Evolutionary conservation across 768 basidiomycete genomes (phyloP).

Genomic region (Termitomyces sp.): DNA sequence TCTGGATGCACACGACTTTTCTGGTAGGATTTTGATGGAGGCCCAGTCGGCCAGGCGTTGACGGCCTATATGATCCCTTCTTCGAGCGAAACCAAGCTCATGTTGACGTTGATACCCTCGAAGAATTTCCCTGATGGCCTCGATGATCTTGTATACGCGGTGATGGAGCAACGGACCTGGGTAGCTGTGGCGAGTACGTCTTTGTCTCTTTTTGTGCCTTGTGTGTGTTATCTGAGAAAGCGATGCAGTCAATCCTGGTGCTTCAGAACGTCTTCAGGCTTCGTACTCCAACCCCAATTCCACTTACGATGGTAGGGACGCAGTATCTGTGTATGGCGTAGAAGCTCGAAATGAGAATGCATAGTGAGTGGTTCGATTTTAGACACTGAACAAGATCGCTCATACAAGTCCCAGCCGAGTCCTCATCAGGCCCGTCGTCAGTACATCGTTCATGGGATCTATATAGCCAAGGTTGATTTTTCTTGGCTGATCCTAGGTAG

Average conservation of each 20-base stretch:
- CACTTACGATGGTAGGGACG: constrained; percentile 40
- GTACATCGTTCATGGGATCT: neutral
- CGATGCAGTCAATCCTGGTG: constrained; percentile 32
- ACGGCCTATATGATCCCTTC: constrained; percentile 24
- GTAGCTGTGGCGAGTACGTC: constrained; percentile 41
- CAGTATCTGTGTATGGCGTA: constrained; percentile 41
- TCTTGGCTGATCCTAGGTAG: neutral
- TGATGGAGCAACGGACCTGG: constrained; percentile 48
- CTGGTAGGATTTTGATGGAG: constrained; percentile 52
- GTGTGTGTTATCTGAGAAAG: neutral
- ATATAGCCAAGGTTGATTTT: neutral
- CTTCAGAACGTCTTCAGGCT: constrained; percentile 28
- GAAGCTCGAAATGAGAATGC: constrained; percentile 59
- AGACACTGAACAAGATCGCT: neutral
- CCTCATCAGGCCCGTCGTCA: constrained; percentile 26
- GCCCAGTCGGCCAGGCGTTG: constrained; percentile 38
- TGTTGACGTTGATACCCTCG: constrained; percentile 34
- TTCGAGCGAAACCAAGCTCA: constrained; percentile 25
- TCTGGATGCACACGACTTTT: neutral
- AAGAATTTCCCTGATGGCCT: constrained; percentile 35
- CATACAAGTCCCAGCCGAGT: constrained; percentile 16
- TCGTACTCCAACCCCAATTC: constrained; percentile 32
- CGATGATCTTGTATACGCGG: constrained; percentile 31
- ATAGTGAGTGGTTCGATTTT: constrained; percentile 34
- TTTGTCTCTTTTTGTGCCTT: neutral